Conservation (phyloP, 208 protist species). For the Tritrichomonas foetus region DNA sequence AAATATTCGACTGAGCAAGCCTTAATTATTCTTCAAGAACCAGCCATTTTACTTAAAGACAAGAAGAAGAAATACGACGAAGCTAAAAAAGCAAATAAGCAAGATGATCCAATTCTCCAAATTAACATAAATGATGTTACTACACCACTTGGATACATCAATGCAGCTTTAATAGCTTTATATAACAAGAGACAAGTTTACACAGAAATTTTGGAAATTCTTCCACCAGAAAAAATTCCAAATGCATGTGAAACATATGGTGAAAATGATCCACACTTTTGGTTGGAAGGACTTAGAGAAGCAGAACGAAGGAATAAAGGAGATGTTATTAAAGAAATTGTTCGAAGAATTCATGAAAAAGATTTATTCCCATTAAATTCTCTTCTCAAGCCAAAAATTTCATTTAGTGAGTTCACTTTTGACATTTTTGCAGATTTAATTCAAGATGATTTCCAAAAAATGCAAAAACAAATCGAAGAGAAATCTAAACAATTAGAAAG, state of each 20-base stretch:
- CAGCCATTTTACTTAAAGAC: too few relatives aligned
- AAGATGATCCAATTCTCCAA: not conserved
- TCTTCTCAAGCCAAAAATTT: not conserved
- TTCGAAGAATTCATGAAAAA: not conserved
- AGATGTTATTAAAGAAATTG: not conserved
- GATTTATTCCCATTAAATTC: not conserved
- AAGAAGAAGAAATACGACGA: not conserved
- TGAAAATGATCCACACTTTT: too few relatives aligned
- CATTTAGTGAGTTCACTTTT: not conserved
- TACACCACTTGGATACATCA: not conserved
- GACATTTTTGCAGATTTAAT: not conserved
- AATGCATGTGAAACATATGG: too few relatives aligned
- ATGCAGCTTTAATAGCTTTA: not conserved
- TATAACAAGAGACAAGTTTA: not conserved
- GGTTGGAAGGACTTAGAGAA: too few relatives aligned
- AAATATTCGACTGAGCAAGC: not conserved
- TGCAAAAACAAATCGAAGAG: not conserved
- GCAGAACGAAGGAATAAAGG: not conserved
- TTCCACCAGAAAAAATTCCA: too few relatives aligned
- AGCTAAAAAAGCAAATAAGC: not conserved
- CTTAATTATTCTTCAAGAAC: not conserved
- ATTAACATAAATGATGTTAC: not conserved
- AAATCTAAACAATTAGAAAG: not conserved
- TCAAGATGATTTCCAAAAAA: not conserved
- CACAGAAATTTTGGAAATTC: too few relatives aligned